Evolutionary conservation across 495 filamentous ascomycete genomes (phyloP).

Genomic region (Penicillium coffeae): DNA sequence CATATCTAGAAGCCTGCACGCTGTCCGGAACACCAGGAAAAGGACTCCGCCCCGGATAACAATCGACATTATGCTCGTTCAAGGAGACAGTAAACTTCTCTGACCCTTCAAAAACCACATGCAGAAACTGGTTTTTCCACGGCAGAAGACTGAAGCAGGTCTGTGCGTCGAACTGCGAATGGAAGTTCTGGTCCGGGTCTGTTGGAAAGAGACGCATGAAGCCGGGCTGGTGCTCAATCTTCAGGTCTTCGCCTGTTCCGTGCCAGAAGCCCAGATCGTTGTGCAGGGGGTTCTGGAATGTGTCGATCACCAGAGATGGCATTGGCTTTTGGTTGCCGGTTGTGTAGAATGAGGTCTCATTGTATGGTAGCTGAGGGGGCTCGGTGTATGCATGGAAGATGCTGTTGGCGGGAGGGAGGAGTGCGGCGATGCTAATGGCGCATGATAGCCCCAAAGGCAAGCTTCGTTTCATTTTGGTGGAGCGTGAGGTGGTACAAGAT

Average conservation of each 20-base stretch:
- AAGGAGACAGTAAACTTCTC: conserved; percentile 65
- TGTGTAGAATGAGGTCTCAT: background rate
- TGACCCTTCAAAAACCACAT: conserved; percentile 65
- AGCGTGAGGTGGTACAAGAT: no score
- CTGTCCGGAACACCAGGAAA: conserved; percentile 74
- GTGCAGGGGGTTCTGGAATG: conserved; percentile 49
- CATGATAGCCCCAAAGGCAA: background rate
- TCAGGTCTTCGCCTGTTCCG: conserved; percentile 60
- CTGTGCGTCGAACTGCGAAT: conserved; percentile 56
- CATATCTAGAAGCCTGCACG: conserved; percentile 64
- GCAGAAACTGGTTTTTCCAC: conserved; percentile 57
- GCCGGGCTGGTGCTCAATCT: conserved; percentile 45
- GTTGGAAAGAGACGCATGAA: conserved; percentile 57
- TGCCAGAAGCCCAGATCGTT: conserved; percentile 72
- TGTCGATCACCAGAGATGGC: conserved; percentile 58
- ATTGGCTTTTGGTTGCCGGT: background rate
- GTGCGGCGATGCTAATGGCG: background rate
- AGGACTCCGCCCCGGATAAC: conserved; percentile 55
- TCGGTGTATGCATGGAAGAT: conserved; percentile 1
- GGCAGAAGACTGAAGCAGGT: conserved; percentile 57
- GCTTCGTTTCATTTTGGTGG: background rate
- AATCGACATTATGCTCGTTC: conserved; percentile 67
- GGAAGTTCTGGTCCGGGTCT: conserved; percentile 66
- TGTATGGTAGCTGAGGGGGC: conserved; percentile 5
- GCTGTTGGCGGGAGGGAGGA: conserved; percentile 1